Evolutionary conservation across 805 yeast species (phyloP).

Genomic region (Metschnikowia rubicola): DNA sequence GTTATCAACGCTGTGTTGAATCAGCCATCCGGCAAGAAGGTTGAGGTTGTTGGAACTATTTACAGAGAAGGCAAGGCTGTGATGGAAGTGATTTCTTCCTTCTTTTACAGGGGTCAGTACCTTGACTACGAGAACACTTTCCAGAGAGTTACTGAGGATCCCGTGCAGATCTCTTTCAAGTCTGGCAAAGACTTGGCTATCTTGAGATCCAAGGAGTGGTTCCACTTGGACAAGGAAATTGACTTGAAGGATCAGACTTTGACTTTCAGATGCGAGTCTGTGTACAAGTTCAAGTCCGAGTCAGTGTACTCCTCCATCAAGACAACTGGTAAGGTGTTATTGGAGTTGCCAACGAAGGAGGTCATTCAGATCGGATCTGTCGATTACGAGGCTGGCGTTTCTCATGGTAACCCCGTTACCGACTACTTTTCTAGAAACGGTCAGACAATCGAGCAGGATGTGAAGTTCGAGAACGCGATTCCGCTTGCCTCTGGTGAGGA

Average conservation of each 20-base stretch:
- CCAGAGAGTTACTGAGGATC: constrained; percentile 82
- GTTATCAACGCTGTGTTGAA: constrained; percentile 84
- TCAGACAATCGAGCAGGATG: constrained; percentile 88
- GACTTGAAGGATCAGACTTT: constrained; percentile 76
- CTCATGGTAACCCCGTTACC: constrained; percentile 96
- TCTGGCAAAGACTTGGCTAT: constrained; percentile 89
- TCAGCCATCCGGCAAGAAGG: constrained; percentile 91
- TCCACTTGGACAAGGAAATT: constrained; percentile 69
- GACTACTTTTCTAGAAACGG: constrained; percentile 93
- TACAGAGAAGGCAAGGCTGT: constrained; percentile 74
- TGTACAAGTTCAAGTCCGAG: constrained; percentile 74
- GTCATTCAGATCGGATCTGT: constrained; percentile 78
- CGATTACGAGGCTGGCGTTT: constrained; percentile 83
- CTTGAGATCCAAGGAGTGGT: constrained; percentile 95
- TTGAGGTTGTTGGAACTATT: constrained; percentile 89
- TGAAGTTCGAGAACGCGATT: constrained; percentile 83
- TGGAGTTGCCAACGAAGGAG: constrained; percentile 92
- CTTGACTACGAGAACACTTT: constrained; percentile 87
- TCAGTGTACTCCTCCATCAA: constrained; percentile 72
- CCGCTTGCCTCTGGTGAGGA: constrained; percentile 71
- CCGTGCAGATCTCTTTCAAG: constrained; percentile 70
- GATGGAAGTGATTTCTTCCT: constrained; percentile 90
- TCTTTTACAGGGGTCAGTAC: constrained; percentile 94
- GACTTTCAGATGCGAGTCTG: constrained; percentile 85
- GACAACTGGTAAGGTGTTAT: constrained; percentile 79